Conservation (phyloP, 1,284 basidiomycete species). For the Cystobasidiaceae sp. region DNA sequence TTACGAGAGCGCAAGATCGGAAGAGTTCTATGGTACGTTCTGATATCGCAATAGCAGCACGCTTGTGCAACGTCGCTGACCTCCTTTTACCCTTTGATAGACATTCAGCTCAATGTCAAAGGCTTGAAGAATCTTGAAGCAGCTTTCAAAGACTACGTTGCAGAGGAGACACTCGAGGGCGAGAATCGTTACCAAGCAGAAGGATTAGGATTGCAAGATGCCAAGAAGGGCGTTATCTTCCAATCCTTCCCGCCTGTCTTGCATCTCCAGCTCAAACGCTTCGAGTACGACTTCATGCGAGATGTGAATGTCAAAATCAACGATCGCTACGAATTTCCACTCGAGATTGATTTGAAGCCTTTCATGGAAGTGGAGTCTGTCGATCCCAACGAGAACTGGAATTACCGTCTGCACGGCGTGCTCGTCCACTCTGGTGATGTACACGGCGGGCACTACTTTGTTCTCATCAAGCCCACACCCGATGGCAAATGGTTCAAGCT, state of each 20-base stretch:
- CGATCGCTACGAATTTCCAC: conserved; percentile 98
- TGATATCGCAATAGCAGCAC: not conserved
- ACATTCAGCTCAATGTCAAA: conserved; percentile 98
- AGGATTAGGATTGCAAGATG: conserved; percentile 92
- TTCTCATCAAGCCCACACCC: conserved; percentile 93
- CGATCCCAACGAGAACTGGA: conserved; percentile 76
- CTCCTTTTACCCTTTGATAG: conserved; percentile 50
- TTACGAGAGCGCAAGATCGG: conserved; percentile 87
- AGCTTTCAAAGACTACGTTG: conserved; percentile 95
- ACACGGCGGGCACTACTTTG: conserved; percentile 98
- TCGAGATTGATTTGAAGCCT: conserved; percentile 90
- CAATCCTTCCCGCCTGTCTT: conserved; percentile 97
- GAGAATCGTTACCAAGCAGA: conserved; percentile 99
- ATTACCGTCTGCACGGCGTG: conserved; percentile 94
- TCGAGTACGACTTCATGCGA: conserved; percentile 98
- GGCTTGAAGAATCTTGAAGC: conserved; percentile 94
- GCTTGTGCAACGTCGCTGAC: not conserved
- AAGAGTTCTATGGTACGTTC: conserved; percentile 87
- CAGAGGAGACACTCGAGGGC: conserved; percentile 96
- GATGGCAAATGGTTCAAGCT: conserved; percentile 97
- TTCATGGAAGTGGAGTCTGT: conserved; percentile 75
- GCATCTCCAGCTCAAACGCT: conserved; percentile 95
- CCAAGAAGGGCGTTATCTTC: conserved; percentile 98
- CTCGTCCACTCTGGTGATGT: conserved; percentile 98
- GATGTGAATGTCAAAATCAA: conserved; percentile 99